Evolutionary conservation across 2,329 filamentous ascomycete genomes (phyloP).

Genomic region (Phoma herbarum): DNA sequence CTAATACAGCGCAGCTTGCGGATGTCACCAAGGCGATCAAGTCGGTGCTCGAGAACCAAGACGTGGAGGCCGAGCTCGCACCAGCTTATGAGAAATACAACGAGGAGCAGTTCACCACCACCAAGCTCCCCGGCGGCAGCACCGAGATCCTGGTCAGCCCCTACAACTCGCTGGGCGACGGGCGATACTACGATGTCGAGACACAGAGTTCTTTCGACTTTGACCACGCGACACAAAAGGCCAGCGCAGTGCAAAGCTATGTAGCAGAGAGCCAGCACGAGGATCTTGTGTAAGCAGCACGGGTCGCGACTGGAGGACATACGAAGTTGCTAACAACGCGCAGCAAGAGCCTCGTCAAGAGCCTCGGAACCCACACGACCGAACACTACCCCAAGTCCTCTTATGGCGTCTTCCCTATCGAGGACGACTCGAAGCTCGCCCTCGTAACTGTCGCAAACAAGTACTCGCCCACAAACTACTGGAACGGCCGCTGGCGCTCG

Average conservation of each 20-base stretch:
- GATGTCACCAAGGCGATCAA: constrained; percentile 96
- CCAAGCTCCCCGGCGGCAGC: constrained; percentile 87
- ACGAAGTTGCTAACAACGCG: constrained; percentile 9
- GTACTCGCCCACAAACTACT: constrained; percentile 98
- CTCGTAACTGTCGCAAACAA: constrained; percentile 92
- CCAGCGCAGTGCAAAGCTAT: constrained; percentile 82
- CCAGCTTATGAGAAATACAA: constrained; percentile 95
- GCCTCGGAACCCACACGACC: constrained; percentile 75
- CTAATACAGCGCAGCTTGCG: constrained; percentile 68
- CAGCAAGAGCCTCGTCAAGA: constrained; percentile 85
- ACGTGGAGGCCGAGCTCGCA: constrained; percentile 74
- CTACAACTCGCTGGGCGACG: constrained; percentile 81
- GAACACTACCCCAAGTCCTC: constrained; percentile 89
- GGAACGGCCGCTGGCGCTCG: constrained; percentile 97
- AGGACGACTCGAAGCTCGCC: constrained; percentile 78
- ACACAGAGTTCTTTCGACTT: constrained; percentile 88
- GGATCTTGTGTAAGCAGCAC: constrained; percentile 75
- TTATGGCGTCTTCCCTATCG: constrained; percentile 82
- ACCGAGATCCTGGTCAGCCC: constrained; percentile 82
- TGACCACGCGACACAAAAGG: constrained; percentile 86
- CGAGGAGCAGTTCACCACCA: constrained; percentile 88
- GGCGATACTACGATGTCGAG: constrained; percentile 89
- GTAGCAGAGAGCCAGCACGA: constrained; percentile 77
- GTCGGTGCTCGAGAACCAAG: constrained; percentile 75
- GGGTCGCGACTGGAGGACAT: too few relatives aligned